These are phyloP conservation scores for Ophiocytium majus DNA, from an alignment of 352 stramenopile species.

Conservation along the genomic window DNA sequence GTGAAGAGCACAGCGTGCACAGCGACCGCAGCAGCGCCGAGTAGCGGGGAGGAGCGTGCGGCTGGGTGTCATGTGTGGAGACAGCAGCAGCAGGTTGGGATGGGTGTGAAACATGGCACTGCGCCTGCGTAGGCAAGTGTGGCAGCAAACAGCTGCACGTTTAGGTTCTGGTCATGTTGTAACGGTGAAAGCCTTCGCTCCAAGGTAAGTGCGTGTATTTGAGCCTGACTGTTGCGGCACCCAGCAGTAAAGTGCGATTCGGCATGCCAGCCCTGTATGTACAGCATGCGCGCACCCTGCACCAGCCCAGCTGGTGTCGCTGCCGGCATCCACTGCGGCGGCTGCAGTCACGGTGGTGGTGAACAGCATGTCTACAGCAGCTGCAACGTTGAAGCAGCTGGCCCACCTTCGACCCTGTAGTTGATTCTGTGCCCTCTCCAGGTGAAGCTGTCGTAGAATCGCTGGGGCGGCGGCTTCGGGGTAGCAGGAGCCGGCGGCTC, in stretches of 20 bases:
- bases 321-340: not conserved
- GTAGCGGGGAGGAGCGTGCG: not conserved
- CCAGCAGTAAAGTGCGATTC: not conserved
- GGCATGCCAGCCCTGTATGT: not conserved
- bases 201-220: too few species aligned
- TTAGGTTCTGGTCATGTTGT: too few species aligned
- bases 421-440: conserved; percentile 51
- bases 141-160: too few species aligned
- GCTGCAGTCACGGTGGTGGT: not conserved
- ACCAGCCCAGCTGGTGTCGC: not conserved
- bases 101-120: not conserved
- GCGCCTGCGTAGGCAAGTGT: not conserved
- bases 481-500: too few species aligned
- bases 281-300: not conserved
- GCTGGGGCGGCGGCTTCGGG: conserved; percentile 11
- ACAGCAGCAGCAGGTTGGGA: not conserved
- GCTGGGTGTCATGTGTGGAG: not conserved
- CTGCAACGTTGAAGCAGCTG: not conserved
- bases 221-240: not conserved
- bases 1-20: conserved; percentile 4
- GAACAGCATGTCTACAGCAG: not conserved
- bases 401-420: conserved; percentile 50
- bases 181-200: too few species aligned
- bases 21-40: not conserved
- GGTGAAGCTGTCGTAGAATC: conserved; percentile 42